Percentiles rank a stretch among this genome's conserved stretches.
phyloP scores from a whole-genome alignment of 495 filamentous ascomycete species.

The Acidiella bohemica region DNA sequence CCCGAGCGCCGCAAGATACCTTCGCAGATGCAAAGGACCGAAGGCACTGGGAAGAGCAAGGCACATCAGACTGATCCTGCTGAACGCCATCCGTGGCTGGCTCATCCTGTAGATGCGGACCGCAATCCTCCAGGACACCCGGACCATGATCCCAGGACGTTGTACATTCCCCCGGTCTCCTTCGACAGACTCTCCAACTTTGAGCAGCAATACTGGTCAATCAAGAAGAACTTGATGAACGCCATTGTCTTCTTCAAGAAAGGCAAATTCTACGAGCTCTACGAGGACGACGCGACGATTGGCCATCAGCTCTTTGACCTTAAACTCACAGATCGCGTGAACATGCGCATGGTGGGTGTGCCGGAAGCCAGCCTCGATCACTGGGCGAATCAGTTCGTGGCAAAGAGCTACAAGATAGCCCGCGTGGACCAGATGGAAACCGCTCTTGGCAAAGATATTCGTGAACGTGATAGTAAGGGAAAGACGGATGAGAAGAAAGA shows the following conservation, averaged over 20 bases:
- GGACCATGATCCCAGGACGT: conserved; percentile 81
- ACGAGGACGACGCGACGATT: conserved; percentile 95
- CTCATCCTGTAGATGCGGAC: conserved; percentile 68
- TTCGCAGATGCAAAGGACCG: conserved; percentile 30
- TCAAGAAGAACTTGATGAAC: conserved; percentile 96
- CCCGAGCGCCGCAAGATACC: conserved; percentile 39
- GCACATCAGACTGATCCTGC: conserved; percentile 67
- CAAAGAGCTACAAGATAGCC: conserved; percentile 91
- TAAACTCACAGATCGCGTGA: conserved; percentile 94
- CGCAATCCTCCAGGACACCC: conserved; percentile 62
- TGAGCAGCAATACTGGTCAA: conserved; percentile 98
- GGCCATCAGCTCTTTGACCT: conserved; percentile 95
- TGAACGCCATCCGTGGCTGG: conserved; percentile 78
- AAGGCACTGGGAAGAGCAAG: conserved; percentile 47
- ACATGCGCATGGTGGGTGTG: conserved; percentile 97
- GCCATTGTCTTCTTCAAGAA: conserved; percentile 99
- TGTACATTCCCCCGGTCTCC: conserved; percentile 71
- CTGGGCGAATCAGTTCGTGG: conserved; percentile 91
- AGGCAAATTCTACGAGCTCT: conserved; percentile 98
- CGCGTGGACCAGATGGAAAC: conserved; percentile 93
- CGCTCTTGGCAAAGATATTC: conserved; percentile 94
- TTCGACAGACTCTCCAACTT: conserved; percentile 77
- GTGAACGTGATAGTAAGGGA: conserved; percentile 55
- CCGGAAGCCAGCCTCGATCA: conserved; percentile 79
- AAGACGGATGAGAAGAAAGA: conserved; percentile 55